Base-by-base conservation (phyloP, 169 alveolate genomes). In the Theileria sp. region DNA sequence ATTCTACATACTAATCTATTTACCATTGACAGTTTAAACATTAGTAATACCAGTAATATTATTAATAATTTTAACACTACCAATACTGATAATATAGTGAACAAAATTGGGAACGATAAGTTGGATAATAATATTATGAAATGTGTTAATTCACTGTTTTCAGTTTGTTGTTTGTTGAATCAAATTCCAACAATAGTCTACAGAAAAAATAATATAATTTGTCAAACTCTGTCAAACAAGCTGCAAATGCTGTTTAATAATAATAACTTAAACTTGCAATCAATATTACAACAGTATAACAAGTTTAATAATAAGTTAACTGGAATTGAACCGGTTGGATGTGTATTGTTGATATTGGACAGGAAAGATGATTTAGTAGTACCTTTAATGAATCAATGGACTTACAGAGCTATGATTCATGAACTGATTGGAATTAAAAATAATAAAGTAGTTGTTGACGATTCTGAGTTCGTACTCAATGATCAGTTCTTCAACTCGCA, bases 301-400 rank as follows among this genome's bases (percentile, higher is more conserved):
- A 77, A 77, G 56, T 83, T 72, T 75, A 80, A 77, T 66, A 34
- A 49, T n/a, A 84, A 85, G 49, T 80, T 70, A 28, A 50, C 88
- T 36, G 58, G 72, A 0, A 56, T 61, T 19, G 80, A 75, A 56
- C 28, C n/a, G 15, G 71, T 69, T 34, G 89, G 90, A 67, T 80
- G 93, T 69, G 77, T 92, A 32, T 73, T 97, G 80, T 71, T 97
- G 32, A 78, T 97, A 56, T 60, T 94, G 51, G 99, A 97, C 88
- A 88, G 99, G 84, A 95, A 96, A 87, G 98, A 95, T 86, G 99
- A 97, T 64, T 98, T 98, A n/a, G 92, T 97, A 4, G 96, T 99
- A 12, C 99, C 99, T 26, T 74, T 97, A 77, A 87, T 97, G 74
- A 96, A 96, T 86, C 97, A 97, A 77, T 97, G 99, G 99, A 97